These are phyloP conservation scores for Aureobasidium sp. DNA, from an alignment of 2,329 filamentous ascomycete genomes.

Conservation along the genomic window DNA sequence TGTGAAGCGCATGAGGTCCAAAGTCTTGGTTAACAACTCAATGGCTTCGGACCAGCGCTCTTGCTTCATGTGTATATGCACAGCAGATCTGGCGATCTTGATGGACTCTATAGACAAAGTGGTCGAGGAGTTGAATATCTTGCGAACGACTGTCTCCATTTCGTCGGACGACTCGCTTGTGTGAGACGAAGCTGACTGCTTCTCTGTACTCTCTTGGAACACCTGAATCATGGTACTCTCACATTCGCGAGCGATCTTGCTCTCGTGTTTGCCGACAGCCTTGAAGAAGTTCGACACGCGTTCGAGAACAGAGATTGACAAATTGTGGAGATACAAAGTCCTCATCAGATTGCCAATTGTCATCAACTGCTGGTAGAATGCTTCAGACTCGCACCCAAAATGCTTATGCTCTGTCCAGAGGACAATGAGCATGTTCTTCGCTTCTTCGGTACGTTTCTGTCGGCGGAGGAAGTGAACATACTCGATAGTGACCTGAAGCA, in stretches of 20 bases:
- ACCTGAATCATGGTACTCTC: constrained; percentile 39
- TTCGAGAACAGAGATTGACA: constrained; percentile 25
- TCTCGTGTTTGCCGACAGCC: constrained; percentile 31
- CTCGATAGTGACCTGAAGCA: constrained; percentile 26
- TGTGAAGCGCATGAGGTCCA: constrained; percentile 42
- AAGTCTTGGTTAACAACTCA: constrained; percentile 38
- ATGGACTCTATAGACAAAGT: constrained; percentile 22
- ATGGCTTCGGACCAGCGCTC: constrained; percentile 43
- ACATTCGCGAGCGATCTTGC: background rate
- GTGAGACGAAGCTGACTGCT: background rate
- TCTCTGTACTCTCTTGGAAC: constrained; percentile 36
- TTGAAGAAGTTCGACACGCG: constrained; percentile 39
- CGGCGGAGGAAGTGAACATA: constrained; percentile 40
- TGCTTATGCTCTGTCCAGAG: constrained; percentile 44
- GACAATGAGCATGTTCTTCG: constrained; percentile 38
- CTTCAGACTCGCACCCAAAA: constrained; percentile 24
- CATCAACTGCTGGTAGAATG: constrained; percentile 9
- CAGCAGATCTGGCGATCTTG: constrained; percentile 35
- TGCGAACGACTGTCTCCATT: constrained; percentile 25
- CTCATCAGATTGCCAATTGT: constrained; percentile 5
- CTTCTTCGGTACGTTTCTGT: constrained; percentile 38
- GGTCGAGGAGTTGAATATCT: background rate
- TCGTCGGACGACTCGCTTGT: constrained; percentile 27
- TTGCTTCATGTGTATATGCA: constrained; percentile 39
- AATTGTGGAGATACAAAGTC: background rate